Conservation (phyloP, 257 asterid genomes). For the Solanum gandarillasii region DNA sequence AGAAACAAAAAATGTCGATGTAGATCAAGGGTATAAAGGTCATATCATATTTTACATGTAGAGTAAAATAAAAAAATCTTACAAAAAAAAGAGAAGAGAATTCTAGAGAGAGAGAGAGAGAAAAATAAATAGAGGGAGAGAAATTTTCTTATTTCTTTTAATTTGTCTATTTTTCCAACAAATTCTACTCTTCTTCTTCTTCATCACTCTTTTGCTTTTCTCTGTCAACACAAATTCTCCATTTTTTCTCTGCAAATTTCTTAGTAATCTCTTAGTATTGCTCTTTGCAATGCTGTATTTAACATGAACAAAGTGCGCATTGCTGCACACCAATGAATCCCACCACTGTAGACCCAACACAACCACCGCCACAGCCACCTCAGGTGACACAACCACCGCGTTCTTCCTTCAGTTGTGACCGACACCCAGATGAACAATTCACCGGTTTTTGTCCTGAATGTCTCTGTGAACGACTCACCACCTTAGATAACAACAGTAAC, state of each 20-base stretch:
- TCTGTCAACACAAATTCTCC: not conserved
- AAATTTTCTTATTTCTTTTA: not conserved
- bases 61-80: not conserved
- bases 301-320: conserved; percentile 24
- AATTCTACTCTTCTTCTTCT: not conserved
- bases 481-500: conserved; percentile 37
- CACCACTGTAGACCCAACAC: conserved; percentile 47
- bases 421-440: conserved; percentile 56
- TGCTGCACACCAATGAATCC: conserved; percentile 38
- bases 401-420: conserved; percentile 57
- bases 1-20: not conserved
- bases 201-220: not conserved
- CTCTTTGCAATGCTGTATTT: not conserved
- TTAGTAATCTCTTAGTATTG: not conserved
- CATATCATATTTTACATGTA: not conserved
- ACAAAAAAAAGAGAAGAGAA: not conserved
- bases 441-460: conserved; percentile 63
- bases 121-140: not conserved
- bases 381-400: conserved; percentile 55
- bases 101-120: not conserved
- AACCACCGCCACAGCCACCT: conserved; percentile 40
- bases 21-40: not conserved
- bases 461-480: conserved; percentile 64
- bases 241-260: not conserved
- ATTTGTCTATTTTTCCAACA: conserved; percentile 2